These are phyloP conservation scores for Clonostachys chloroleuca DNA, from an alignment of 2,329 filamentous ascomycete genomes.

Conservation along the genomic window DNA sequence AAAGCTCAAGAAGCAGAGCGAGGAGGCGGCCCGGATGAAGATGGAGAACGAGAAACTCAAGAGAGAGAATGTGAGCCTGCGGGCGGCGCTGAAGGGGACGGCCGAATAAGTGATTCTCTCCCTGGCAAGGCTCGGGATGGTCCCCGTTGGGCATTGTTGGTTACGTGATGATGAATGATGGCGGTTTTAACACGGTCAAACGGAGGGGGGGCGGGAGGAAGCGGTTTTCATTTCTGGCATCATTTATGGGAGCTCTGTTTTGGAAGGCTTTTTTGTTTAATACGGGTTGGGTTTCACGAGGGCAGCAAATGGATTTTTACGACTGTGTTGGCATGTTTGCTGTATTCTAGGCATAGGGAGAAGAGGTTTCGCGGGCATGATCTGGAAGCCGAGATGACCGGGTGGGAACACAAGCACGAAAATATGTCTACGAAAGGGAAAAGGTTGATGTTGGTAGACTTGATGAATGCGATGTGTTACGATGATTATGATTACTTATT, in stretches of 20 bases:
- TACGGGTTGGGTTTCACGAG: too few species aligned
- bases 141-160: neutral
- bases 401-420: neutral
- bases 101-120: slow-evolving; percentile 17
- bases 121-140: neutral
- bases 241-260: too few species aligned
- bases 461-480: slow-evolving; percentile 12
- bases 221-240: too few species aligned
- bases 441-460: neutral
- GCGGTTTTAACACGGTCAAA: too few species aligned
- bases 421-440: slow-evolving; percentile 8
- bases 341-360: neutral
- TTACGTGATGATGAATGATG: too few species aligned
- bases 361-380: too few species aligned
- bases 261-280: too few species aligned
- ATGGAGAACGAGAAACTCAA: slow-evolving; percentile 83
- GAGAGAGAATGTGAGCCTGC: slow-evolving; percentile 72
- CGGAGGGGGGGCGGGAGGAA: too few species aligned
- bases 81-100: slow-evolving; percentile 46
- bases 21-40: slow-evolving; percentile 73
- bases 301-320: too few species aligned
- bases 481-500: slow-evolving; percentile 9
- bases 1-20: slow-evolving; percentile 67
- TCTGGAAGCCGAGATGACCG: neutral
- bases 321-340: neutral